Evolutionary conservation across 352 stramenopile genomes (phyloP).

Genomic region (Globisporangium splendens): DNA sequence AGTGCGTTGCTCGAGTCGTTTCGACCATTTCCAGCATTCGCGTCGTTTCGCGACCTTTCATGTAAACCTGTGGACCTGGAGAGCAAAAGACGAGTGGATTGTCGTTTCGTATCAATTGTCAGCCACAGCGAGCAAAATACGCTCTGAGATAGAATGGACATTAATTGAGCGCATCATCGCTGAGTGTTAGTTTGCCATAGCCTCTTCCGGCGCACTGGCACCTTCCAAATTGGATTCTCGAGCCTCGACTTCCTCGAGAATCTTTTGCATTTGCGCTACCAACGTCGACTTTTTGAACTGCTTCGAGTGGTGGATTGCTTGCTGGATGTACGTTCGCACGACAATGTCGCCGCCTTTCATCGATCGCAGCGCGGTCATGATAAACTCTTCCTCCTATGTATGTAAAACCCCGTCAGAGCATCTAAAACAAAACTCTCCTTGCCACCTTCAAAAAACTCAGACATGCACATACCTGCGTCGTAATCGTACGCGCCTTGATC

Average conservation of each 20-base stretch:
- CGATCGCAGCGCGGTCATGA: slow-evolving; percentile 58
- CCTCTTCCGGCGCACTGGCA: no score
- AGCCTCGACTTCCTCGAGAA: slow-evolving; percentile 24
- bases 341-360: slow-evolving; percentile 68
- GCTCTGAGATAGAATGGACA: no score
- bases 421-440: background rate
- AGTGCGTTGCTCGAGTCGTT: background rate
- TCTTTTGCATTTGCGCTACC: slow-evolving; percentile 39
- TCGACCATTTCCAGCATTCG: slow-evolving; percentile 14
- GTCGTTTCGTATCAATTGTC: no score
- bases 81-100: no score
- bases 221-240: no score
- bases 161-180: no score
- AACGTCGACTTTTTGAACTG: slow-evolving; percentile 70
- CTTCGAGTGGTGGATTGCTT: slow-evolving; percentile 55
- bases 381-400: slow-evolving; percentile 71
- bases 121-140: no score
- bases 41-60: slow-evolving; percentile 52
- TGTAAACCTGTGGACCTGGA: background rate
- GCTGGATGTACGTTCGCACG: slow-evolving; percentile 65
- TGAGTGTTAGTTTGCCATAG: no score
- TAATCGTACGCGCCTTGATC: slow-evolving; percentile 69
- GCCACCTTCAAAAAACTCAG: background rate
- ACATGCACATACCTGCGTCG: slow-evolving; percentile 45
- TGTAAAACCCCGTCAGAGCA: background rate